Base-by-base conservation (phyloP, 352 stramenopile genomes). In the Pythium dissimile region DNA sequence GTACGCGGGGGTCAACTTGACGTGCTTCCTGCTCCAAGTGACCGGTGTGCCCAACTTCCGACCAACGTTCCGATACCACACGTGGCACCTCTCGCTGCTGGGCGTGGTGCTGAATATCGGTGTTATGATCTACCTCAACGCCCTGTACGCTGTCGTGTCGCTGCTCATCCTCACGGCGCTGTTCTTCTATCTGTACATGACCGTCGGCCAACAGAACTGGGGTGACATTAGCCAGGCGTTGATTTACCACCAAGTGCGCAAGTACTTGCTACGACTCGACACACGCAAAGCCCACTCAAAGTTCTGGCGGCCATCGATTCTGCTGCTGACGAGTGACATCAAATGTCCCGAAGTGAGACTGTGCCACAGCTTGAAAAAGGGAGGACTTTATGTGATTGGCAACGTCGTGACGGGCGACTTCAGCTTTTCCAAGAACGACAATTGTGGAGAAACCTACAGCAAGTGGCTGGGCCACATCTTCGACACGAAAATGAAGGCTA, bases 201-300 rank as follows among this genome's bases (percentile, higher is more conserved):
- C 71, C 5, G 71, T 72, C 0, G 54, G 67, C 1, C 77, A 79
- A 16, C 74, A 66, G 21, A 72, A 73, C 27, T 93, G 83, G 83
- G 83, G 83, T 1, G 83, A 90, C 46, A 86, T 93, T 34, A 84
- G 75, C n/a, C 83, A 93, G 46, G 79, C 83, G n/a, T 63, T 93
- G 26, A 88, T 93, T n/a, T 93, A 88, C 55, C 83, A 93, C 47
- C 79, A 91, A 66, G 83, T 88, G 21, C 76, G 83, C 42, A 93
- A 93, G 61, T 88, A 84, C 38, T 51, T 93, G n/a, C 57, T 93
- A 18, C 77, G 78, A 0, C 62, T 93, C 13, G 83, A 93, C 52
- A 58, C 66, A 11, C 60, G 79, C 16, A 86, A 84, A 31, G 72
- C 70, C 13, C 83, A 93, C 52, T 80, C 76, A 49, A 93, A 93